Conservation (phyloP, 305 asterid species). For the Solanum chacoense region DNA sequence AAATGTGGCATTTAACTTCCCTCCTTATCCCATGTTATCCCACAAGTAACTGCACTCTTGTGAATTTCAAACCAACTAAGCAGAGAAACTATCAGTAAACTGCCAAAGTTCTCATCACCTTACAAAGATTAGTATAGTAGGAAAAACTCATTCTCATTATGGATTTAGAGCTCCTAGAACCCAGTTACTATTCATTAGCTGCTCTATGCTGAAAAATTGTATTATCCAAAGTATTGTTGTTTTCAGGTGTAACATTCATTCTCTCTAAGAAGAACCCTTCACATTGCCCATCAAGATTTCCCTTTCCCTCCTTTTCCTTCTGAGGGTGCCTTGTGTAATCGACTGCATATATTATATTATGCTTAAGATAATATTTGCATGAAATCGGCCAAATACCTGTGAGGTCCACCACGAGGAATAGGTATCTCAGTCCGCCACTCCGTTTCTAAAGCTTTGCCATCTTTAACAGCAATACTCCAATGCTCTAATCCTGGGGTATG, state of each 20-base stretch:
- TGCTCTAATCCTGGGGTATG: slow-evolving; percentile 73
- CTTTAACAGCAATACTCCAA: slow-evolving; percentile 94
- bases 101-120: background rate
- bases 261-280: background rate
- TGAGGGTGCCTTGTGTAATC: background rate
- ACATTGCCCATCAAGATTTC: background rate
- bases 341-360: background rate
- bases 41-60: background rate
- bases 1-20: background rate
- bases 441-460: slow-evolving; percentile 77
- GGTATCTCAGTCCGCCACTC: slow-evolving; percentile 83
- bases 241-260: background rate
- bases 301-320: background rate
- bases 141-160: background rate
- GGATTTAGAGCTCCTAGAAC: background rate
- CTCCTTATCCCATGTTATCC: background rate
- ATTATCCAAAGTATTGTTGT: background rate
- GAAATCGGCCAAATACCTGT: slow-evolving; percentile 40
- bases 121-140: background rate
- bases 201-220: background rate
- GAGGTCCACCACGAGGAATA: slow-evolving; percentile 98
- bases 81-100: background rate
- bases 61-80: background rate
- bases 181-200: background rate
- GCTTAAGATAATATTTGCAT: background rate